Base-by-base conservation (phyloP, 2,329 filamentous ascomycete genomes). In the Paracorniculantispora psalliotae region DNA sequence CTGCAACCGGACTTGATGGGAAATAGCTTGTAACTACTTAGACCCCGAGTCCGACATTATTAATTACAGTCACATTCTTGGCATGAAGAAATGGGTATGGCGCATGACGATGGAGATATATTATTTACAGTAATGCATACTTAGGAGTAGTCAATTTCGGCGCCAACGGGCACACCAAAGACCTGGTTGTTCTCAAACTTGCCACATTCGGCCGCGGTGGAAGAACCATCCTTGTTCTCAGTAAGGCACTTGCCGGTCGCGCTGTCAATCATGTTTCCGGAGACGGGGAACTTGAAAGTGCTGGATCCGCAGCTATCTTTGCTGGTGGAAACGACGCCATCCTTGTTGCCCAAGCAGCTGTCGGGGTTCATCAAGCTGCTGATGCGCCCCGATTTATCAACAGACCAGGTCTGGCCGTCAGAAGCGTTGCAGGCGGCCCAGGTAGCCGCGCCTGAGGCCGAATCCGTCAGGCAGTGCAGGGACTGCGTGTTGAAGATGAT, bases 401-500 rank as follows among this genome's bases (percentile, higher is more conserved):
- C 64, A 59, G 68, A 68, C 77, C 77, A 80, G 4, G 78, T 69
- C 65, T 80, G 77, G 4, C 65, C 64, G 61, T 75, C 69, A 0
- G 63, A 61, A 8, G 66, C 77, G 25, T 68, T 66, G 53, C 77
- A 78, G 0, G 21, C 6, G 5, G 64, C 61, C 63, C 73, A 78
- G 1, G 41, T 63, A 9, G 75, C 62, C 2, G 53, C 59, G 6
- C 63, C 61, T 2, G 61, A 53, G 8, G 28, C 33, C 9, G 57
- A 57, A 3, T 57, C 54, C 1, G 54, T 57, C 46, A 80, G 65
- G 59, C 75, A 77, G 25, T 72, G 69, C 6, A 72, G 67, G 1
- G 76, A 77, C 21, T 70, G 74, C 0, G 77, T 79, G 61, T 79
- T 78, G 63, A 80, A 77, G 37, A 80, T 72, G 65, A 77, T 72